Evolutionary conservation across 306 rosid species (phyloP).

Genomic region (Biancaea sappan): DNA sequence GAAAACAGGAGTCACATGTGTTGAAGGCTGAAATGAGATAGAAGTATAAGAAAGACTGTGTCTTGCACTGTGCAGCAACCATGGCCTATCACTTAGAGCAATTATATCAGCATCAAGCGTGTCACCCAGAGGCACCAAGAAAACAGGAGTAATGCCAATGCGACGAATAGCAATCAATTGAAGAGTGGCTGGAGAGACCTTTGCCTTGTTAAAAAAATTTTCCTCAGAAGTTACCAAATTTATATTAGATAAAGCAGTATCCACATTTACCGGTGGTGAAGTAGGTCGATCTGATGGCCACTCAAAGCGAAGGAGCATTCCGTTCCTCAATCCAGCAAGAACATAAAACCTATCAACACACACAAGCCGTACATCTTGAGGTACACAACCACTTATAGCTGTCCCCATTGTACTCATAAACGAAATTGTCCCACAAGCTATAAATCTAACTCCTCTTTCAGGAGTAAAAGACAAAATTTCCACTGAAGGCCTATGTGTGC

Average conservation of each 20-base stretch:
- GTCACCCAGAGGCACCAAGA: slow-evolving; percentile 85
- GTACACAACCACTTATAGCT: slow-evolving; percentile 83
- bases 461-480: slow-evolving; percentile 65
- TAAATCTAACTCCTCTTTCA: slow-evolving; percentile 55
- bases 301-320: slow-evolving; percentile 93
- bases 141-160: slow-evolving; percentile 95
- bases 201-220: slow-evolving; percentile 45
- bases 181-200: slow-evolving; percentile 52
- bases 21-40: slow-evolving; percentile 87
- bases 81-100: slow-evolving; percentile 90
- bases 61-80: slow-evolving; percentile 94
- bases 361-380: slow-evolving; percentile 93
- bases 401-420: slow-evolving; percentile 68
- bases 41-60: slow-evolving; percentile 94
- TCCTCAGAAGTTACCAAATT: slow-evolving; percentile 46
- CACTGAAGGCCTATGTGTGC: slow-evolving; percentile 92
- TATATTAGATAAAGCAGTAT: slow-evolving; percentile 48
- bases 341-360: slow-evolving; percentile 73
- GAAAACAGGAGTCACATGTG: slow-evolving; percentile 90
- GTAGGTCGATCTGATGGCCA: slow-evolving; percentile 67
- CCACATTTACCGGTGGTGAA: slow-evolving; percentile 44
- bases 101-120: slow-evolving; percentile 84
- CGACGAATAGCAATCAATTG: slow-evolving; percentile 90
- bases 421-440: slow-evolving; percentile 80
- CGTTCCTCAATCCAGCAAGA: slow-evolving; percentile 92